Conservation (phyloP, 371 early-diverging fungal species). For the Actinomortierella wolfii region DNA sequence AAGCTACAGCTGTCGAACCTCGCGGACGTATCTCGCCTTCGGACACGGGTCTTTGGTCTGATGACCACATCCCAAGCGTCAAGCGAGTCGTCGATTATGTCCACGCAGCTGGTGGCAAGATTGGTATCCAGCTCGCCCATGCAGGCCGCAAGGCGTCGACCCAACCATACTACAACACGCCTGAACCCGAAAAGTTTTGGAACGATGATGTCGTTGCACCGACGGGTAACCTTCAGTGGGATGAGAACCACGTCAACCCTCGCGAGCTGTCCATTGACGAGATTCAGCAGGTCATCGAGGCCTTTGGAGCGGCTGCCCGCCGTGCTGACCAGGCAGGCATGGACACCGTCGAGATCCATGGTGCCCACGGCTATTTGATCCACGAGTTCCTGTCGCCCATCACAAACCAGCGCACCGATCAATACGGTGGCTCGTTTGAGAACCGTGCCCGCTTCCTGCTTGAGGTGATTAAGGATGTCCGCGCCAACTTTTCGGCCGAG, state of each 20-base stretch:
- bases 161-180: constrained; percentile 46
- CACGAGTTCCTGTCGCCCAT: constrained; percentile 81
- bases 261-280: constrained; percentile 65
- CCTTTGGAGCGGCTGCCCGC: constrained; percentile 73
- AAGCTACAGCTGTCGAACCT: constrained; percentile 79
- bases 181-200: constrained; percentile 74
- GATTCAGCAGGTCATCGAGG: constrained; percentile 60
- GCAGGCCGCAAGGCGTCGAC: constrained; percentile 81
- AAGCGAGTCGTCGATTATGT: constrained; percentile 65
- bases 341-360: constrained; percentile 88
- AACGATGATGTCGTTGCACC: constrained; percentile 76
- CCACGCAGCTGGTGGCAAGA: constrained; percentile 64
- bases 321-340: constrained; percentile 81
- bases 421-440: constrained; percentile 81
- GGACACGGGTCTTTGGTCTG: constrained; percentile 78
- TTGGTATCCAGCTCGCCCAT: constrained; percentile 83
- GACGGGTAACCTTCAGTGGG: constrained; percentile 57
- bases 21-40: constrained; percentile 81
- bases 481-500: constrained; percentile 71
- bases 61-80: constrained; percentile 71
- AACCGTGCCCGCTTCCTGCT: constrained; percentile 75
- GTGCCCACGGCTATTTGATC: constrained; percentile 75
- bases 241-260: constrained; percentile 54
- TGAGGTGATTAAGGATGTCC: constrained; percentile 67
- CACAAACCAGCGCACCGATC: constrained; percentile 83